Evolutionary conservation across 495 filamentous ascomycete genomes (phyloP), one percentile per base, ranked within the genome.

Genomic region (Pyronema domesticum): DNA sequence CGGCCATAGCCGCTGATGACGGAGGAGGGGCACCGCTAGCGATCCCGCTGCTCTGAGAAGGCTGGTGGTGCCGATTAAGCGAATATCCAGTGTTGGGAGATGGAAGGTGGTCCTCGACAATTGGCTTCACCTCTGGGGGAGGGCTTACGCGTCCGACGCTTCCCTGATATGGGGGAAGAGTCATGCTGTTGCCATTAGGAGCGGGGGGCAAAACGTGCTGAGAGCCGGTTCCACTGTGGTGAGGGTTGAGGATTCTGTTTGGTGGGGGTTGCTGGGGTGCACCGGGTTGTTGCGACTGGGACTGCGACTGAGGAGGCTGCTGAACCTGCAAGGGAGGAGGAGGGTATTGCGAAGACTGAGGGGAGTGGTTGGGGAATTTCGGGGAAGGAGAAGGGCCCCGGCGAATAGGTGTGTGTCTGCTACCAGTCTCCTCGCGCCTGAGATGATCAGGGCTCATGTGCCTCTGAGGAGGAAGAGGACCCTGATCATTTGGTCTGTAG

Each of bases 1-100:
- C 79, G 52, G 84, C 85, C 37, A 75, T 75, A 17, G 80, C 70
- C 49, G 85, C 85, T 47, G 85, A 78, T 18, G 80, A 73, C 55
- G 82, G 85, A 8, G 85, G 73, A 19, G 84, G 84, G 37, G 80
- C 81, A 40, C 85, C 85, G 35, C 79, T 74, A 50, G 86, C 87
- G 56, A 93, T 91, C 13, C 75, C 78, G 73, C 75, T 36, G 74
- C 74, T 60, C 80, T 83, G 50, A 33, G 80, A 77, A 35, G 39
- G 50, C 19, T 53, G 50, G 33, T 82, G 79, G 62, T 84, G 81
- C 60, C 82, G 82, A 52, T 83, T 80, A 60, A 86, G 88, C 3
- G 82, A 79, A 63, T 93, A 94, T 37, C 75, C 78, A 48, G 83
- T 80, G 55, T 83, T 84, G 23, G 89, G 85, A 9, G 91, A 94